Evolutionary conservation across 768 basidiomycete genomes (phyloP), one percentile per base, ranked within the genome.

Genomic region (Termitomyces sp.): DNA sequence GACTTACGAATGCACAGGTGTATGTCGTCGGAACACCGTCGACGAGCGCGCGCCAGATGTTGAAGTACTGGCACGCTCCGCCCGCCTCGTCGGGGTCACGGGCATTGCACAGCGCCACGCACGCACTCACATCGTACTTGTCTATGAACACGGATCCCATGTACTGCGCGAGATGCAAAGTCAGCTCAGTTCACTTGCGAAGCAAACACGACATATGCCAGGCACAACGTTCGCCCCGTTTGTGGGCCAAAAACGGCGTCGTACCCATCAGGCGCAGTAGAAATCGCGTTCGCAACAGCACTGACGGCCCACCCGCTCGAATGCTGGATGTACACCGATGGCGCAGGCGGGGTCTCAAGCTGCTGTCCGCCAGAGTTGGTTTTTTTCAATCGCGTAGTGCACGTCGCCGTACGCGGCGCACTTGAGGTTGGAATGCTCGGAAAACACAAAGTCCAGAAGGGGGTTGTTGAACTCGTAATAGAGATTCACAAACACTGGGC

Each of bases 71-170:
- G 66, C 79, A 81, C 6, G 71, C 73, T 45, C 78, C 79, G 30
- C 78, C 77, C 33, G 59, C 59, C 6, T 67, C 62, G 56, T 80
- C 78, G 3, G 74, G 67, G 8, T 69, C 73, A 30, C 78, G 73
- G 12, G 66, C 67, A 54, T 76, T 78, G 63, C 79, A 81, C 31
- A 74, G 68, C 17, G 65, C 63, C 14, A 78, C 75, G 50, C 78
- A 81, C 6, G 75, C 75, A 8, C 70, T 60, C 50, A 76, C 75
- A 56, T 79, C 78, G 61, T 81, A 81, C 49, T 70, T 67, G 58
- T 76, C 74, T 19, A 79, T 66, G 68, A 78, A 78, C 11, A 72
- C 75, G 56, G 77, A 81, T 55, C 78, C 78, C 78, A 79, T 79
- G 63, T 79, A 81, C 79, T 78, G 19, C 46, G 15, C 17, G 9